Evolutionary conservation across 768 basidiomycete genomes (phyloP).

Genomic region (Phlebiopsis flavidoalba): DNA sequence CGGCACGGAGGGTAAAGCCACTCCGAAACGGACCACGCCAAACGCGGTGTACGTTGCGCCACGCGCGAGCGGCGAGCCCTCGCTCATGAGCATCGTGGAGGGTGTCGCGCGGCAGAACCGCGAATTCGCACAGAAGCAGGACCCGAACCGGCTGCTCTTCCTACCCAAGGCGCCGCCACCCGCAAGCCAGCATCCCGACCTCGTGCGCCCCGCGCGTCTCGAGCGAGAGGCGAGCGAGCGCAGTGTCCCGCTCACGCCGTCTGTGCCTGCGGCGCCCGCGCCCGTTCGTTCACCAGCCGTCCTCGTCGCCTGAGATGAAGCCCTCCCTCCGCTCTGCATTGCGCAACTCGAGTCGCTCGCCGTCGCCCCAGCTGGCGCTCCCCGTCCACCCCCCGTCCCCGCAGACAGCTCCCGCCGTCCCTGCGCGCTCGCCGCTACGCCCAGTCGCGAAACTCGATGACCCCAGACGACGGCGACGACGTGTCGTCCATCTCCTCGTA

Average conservation of each 20-base stretch:
- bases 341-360: constrained; percentile 34
- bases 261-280: background rate
- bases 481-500: constrained; percentile 55
- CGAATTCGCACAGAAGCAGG: constrained; percentile 21
- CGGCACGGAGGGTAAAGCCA: background rate
- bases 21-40: background rate
- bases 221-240: constrained; percentile 6
- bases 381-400: too few relatives aligned
- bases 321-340: constrained; percentile 65
- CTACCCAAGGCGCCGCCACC: constrained; percentile 44
- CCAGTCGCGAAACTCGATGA: constrained; percentile 3
- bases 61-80: constrained; percentile 23
- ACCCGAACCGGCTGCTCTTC: constrained; percentile 30
- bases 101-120: constrained; percentile 42
- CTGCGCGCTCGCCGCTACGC: constrained; percentile 1
- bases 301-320: constrained; percentile 35
- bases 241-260: constrained; percentile 8
- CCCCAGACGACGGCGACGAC: constrained; percentile 27
- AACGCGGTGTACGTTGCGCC: background rate
- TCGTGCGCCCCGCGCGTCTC: constrained; percentile 1
- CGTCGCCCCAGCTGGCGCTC: constrained; percentile 16
- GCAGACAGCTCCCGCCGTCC: constrained; percentile 7
- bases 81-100: constrained; percentile 68
- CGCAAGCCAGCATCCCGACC: constrained; percentile 21
- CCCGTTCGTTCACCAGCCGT: constrained; percentile 6